These are phyloP conservation scores for Ashbya aceris DNA, from an alignment of 1,139 yeast species.

Conservation along the genomic window DNA sequence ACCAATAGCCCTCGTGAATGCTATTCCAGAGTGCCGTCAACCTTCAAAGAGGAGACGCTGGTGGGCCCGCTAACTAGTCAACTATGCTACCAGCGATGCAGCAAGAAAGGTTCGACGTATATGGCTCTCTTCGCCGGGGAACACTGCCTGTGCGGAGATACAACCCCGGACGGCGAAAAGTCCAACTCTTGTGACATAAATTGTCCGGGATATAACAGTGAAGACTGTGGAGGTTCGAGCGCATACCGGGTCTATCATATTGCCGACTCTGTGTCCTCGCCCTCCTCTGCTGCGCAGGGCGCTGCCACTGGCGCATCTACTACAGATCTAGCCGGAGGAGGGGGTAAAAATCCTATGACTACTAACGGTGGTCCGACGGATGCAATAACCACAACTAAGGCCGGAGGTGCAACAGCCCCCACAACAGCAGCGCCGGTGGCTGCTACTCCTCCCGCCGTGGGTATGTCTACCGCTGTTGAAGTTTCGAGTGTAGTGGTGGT, in stretches of 20 bases:
- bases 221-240: slow-evolving; percentile 36
- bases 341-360: slow-evolving; percentile 3
- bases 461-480: background rate
- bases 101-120: slow-evolving; percentile 31
- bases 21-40: background rate
- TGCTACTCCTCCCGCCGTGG: background rate
- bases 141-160: slow-evolving; percentile 46
- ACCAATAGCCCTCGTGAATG: no score
- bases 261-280: background rate
- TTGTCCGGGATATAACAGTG: slow-evolving; percentile 32
- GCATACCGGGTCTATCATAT: slow-evolving; percentile 31
- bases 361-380: background rate
- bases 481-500: background rate
- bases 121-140: slow-evolving; percentile 44
- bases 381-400: background rate
- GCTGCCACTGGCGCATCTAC: slow-evolving; percentile 4
- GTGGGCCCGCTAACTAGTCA: background rate
- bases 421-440: background rate
- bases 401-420: background rate
- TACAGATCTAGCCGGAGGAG: background rate
- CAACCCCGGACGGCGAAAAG: slow-evolving; percentile 32
- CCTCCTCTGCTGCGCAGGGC: background rate
- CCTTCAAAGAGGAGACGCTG: background rate
- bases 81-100: slow-evolving; percentile 11
- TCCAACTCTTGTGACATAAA: slow-evolving; percentile 24